Conservation (phyloP, 2,329 filamentous ascomycete genomes). For the Stachybotrys echinatus region DNA sequence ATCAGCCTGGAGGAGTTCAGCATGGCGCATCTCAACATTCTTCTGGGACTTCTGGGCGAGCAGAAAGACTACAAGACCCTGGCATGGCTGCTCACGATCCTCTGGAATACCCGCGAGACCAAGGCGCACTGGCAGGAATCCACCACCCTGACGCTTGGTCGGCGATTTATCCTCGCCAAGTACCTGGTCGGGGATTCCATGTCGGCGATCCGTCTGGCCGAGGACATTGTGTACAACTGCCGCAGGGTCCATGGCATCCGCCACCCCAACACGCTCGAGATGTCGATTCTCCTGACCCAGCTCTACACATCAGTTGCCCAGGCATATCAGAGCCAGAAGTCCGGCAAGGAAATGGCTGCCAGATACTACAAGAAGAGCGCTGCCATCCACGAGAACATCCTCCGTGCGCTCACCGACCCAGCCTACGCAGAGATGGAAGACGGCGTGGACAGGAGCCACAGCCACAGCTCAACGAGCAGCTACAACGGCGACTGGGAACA, state of each 20-base stretch:
- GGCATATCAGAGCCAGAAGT: slow-evolving; percentile 24
- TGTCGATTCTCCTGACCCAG: slow-evolving; percentile 13
- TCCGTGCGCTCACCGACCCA: slow-evolving; percentile 27
- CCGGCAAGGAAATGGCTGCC: slow-evolving; percentile 24
- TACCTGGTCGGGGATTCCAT: slow-evolving; percentile 11
- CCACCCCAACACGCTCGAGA: slow-evolving; percentile 14
- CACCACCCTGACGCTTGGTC: slow-evolving; percentile 10
- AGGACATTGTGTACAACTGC: slow-evolving; percentile 18
- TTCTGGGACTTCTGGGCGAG: slow-evolving; percentile 36
- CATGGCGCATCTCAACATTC: slow-evolving; percentile 32
- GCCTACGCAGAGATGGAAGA: slow-evolving; percentile 21
- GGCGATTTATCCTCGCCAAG: slow-evolving; percentile 12
- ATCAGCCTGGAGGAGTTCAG: slow-evolving; percentile 35
- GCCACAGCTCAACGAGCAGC: slow-evolving; percentile 1
- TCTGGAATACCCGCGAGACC: slow-evolving; percentile 21
- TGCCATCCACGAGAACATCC: slow-evolving; percentile 27
- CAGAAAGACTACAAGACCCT: slow-evolving; percentile 38
- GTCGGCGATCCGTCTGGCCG: slow-evolving; percentile 12
- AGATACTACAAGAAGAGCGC: slow-evolving; percentile 32
- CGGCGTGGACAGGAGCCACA: slow-evolving; percentile 9
- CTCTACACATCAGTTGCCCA: slow-evolving; percentile 23
- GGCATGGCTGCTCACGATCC: slow-evolving; percentile 26
- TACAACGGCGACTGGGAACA: slow-evolving; percentile 15
- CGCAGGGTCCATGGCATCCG: slow-evolving; percentile 15
- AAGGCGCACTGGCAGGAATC: slow-evolving; percentile 10